A percentile compares a stretch with the other conserved stretches of the same genome.
These are phyloP conservation scores for Ogataea populi-albae DNA, from an alignment of 805 yeast species.

Conservation along the genomic window DNA sequence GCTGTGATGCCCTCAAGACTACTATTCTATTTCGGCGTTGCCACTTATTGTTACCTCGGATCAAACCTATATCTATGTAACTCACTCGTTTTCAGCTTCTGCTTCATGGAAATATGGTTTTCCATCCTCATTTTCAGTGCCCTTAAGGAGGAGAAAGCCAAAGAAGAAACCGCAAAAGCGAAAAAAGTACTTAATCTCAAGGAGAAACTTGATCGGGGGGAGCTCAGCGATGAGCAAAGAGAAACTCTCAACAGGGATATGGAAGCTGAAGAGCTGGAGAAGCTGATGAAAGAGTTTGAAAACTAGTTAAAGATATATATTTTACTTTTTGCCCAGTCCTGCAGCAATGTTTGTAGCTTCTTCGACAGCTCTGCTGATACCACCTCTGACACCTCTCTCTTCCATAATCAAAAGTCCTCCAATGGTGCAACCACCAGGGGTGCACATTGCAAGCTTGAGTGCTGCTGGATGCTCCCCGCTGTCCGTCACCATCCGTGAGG, in stretches of 20 bases:
- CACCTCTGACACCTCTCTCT: constrained; percentile 83
- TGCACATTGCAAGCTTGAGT: constrained; percentile 82
- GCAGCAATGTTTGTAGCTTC: constrained; percentile 86
- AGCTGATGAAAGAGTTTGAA: constrained; percentile 31
- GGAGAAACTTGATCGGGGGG: constrained; percentile 30
- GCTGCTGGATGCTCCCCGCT: constrained; percentile 87
- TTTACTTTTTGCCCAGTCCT: constrained; percentile 49
- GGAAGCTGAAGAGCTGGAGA: constrained; percentile 30
- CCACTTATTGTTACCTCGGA: constrained; percentile 47
- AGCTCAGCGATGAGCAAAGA: constrained; percentile 19
- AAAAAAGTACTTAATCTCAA: constrained; percentile 17
- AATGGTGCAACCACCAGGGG: constrained; percentile 98
- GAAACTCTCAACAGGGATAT: constrained; percentile 22
- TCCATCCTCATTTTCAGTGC: constrained; percentile 60
- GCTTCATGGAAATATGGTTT: constrained; percentile 68
- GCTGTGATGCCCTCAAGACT: constrained; percentile 59
- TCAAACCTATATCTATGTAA: constrained; percentile 51
- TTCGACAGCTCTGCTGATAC: constrained; percentile 83
- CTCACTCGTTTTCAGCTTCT: constrained; percentile 56
- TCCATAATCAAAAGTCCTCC: constrained; percentile 93
- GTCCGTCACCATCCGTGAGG: constrained; percentile 82
- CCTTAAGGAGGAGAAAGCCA: constrained; percentile 60
- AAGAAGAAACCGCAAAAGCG: constrained; percentile 33
- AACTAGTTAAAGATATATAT: constrained; percentile 3
- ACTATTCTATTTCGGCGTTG: constrained; percentile 45